Conservation (phyloP, 1,284 basidiomycete genomes). For the Marasmius oreades region DNA sequence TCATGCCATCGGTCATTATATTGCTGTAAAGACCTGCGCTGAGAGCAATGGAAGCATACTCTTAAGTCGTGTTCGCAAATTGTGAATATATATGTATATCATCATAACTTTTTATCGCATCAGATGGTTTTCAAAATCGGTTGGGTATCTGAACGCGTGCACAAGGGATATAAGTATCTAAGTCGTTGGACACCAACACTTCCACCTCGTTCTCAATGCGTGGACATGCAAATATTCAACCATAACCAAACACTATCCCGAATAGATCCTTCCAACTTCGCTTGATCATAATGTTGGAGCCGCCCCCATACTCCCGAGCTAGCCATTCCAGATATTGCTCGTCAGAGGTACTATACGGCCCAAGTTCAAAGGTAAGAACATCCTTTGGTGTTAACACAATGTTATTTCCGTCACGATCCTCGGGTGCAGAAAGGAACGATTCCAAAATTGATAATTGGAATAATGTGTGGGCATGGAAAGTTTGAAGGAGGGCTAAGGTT, state of each 20-base stretch:
- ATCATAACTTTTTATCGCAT: too few species aligned
- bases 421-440: slow-evolving; percentile 36
- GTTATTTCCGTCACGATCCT: slow-evolving; percentile 14
- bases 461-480: slow-evolving; percentile 67
- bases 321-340: slow-evolving; percentile 74
- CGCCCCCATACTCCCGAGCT: slow-evolving; percentile 56
- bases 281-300: slow-evolving; percentile 35
- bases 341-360: slow-evolving; percentile 65
- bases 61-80: too few species aligned
- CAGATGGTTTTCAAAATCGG: too few species aligned
- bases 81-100: too few species aligned
- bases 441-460: slow-evolving; percentile 63
- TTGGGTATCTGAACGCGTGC: too few species aligned
- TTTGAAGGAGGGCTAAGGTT: slow-evolving; percentile 65
- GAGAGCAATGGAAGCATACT: too few species aligned
- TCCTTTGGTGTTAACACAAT: slow-evolving; percentile 52
- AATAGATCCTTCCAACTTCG: slow-evolving; percentile 44
- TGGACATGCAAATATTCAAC: background rate
- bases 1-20: too few species aligned
- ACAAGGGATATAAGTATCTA: too few species aligned
- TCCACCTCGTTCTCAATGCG: background rate
- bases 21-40: too few species aligned
- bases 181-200: too few species aligned
- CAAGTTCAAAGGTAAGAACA: slow-evolving; percentile 63
- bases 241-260: slow-evolving; percentile 39